Evolutionary conservation across 495 filamentous ascomycete genomes (phyloP).

Genomic region (Talaromyces nanjingensis): DNA sequence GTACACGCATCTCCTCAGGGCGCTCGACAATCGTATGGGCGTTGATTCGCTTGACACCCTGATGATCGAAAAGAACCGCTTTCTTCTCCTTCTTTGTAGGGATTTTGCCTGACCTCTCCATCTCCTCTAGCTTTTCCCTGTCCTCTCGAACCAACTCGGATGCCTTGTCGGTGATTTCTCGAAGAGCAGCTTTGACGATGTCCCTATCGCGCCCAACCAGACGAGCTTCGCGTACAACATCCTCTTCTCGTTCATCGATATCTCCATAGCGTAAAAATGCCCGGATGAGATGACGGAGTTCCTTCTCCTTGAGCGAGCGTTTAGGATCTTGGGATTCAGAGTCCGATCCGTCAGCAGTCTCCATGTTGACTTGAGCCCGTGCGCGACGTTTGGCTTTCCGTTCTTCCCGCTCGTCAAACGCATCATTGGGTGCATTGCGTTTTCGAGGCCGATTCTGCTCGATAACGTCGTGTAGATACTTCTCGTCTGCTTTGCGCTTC

Average conservation of each 20-base stretch:
- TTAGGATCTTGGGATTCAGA: slow-evolving; percentile 68
- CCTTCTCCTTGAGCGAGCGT: slow-evolving; percentile 79
- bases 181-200: slow-evolving; percentile 61
- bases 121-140: slow-evolving; percentile 45
- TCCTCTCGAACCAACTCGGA: slow-evolving; percentile 64
- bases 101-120: slow-evolving; percentile 63
- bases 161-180: slow-evolving; percentile 68
- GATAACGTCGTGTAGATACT: slow-evolving; percentile 73
- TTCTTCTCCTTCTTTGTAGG: slow-evolving; percentile 95
- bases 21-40: slow-evolving; percentile 89
- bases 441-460: slow-evolving; percentile 85
- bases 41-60: slow-evolving; percentile 86
- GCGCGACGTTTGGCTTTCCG: slow-evolving; percentile 90
- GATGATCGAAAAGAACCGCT: slow-evolving; percentile 87
- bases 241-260: slow-evolving; percentile 76
- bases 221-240: slow-evolving; percentile 78
- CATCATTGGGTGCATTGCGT: slow-evolving; percentile 60
- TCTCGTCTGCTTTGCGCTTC: slow-evolving; percentile 72
- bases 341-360: slow-evolving; percentile 52
- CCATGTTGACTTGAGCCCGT: slow-evolving; percentile 59
- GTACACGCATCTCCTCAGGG: slow-evolving; percentile 75
- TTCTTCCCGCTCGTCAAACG: slow-evolving; percentile 69
- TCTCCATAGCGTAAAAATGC: slow-evolving; percentile 84
- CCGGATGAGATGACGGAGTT: slow-evolving; percentile 81
- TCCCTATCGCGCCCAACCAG: slow-evolving; percentile 72